These are phyloP conservation scores for Suillus variegatus DNA, from an alignment of 768 basidiomycete species.

Conservation along the genomic window DNA sequence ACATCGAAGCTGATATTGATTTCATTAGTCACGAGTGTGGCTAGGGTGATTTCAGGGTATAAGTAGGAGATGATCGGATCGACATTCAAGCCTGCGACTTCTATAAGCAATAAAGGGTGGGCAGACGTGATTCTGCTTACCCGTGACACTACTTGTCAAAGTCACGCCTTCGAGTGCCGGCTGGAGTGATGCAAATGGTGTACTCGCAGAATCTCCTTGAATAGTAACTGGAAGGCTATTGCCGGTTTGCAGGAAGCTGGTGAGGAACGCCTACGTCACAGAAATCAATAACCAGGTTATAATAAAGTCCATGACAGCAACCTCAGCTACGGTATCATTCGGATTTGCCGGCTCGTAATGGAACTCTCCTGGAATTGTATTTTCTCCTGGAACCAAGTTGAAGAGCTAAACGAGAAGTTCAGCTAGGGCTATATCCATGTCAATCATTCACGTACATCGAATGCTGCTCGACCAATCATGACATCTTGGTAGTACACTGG, in stretches of 20 bases:
- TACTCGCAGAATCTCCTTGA: constrained; percentile 58
- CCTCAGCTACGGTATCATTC: constrained; percentile 66
- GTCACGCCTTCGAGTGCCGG: constrained; percentile 55
- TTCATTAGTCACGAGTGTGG: constrained; percentile 48
- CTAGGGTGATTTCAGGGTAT: constrained; percentile 52
- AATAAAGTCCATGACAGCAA: constrained; percentile 10
- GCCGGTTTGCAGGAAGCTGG: constrained; percentile 57
- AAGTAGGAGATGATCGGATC: constrained; percentile 60
- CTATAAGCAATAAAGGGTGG: background rate
- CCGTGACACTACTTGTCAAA: constrained; percentile 50
- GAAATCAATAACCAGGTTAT: background rate
- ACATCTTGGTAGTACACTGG: constrained; percentile 58
- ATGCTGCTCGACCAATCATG: constrained; percentile 58
- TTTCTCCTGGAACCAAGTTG: constrained; percentile 57
- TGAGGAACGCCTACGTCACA: constrained; percentile 50
- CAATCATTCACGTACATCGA: constrained; percentile 44
- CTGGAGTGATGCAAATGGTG: constrained; percentile 61
- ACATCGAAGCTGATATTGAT: constrained; percentile 62
- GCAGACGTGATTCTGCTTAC: constrained; percentile 27
- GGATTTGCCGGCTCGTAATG: constrained; percentile 65
- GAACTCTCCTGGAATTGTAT: constrained; percentile 58
- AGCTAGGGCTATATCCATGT: background rate
- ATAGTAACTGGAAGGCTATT: constrained; percentile 51
- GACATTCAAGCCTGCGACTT: constrained; percentile 43
- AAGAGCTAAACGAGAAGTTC: constrained; percentile 42